These are phyloP conservation scores for Funneliformis caledonium DNA, from an alignment of 371 early-diverging fungal genomes.

Conservation along the genomic window DNA sequence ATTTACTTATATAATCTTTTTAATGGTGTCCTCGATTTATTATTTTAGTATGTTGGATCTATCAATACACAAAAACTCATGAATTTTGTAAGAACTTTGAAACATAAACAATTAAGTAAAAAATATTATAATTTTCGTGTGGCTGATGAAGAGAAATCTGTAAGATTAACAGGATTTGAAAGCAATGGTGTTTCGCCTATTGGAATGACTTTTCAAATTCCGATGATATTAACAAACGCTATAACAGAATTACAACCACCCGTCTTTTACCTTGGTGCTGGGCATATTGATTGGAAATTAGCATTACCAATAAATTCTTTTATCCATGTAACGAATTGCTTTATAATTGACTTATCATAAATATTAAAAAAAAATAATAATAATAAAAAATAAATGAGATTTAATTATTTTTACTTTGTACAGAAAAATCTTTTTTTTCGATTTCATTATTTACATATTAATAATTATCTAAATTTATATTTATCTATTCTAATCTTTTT, in stretches of 20 bases:
- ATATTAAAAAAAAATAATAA: not conserved
- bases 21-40: not conserved
- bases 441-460: not conserved
- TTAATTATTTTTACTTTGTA: too few relatives aligned
- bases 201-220: constrained; percentile 58
- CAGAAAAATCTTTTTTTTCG: not conserved
- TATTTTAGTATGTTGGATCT: constrained; percentile 65
- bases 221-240: constrained; percentile 67
- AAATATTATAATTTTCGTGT: constrained; percentile 67
- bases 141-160: constrained; percentile 53
- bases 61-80: constrained; percentile 69
- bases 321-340: constrained; percentile 59
- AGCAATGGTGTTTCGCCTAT: constrained; percentile 76
- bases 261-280: constrained; percentile 84
- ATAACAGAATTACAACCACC: constrained; percentile 68
- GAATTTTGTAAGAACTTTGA: constrained; percentile 64
- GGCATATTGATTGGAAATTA: constrained; percentile 89
- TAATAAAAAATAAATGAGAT: not conserved
- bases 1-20: not conserved
- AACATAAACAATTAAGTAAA: constrained; percentile 56
- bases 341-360: constrained; percentile 66
- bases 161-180: constrained; percentile 69
- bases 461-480: not conserved
- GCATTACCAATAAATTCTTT: constrained; percentile 71
- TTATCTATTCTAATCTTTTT: not conserved